Evolutionary conservation across 345 rosid genomes (phyloP).

Genomic region (Excoecaria agallocha): DNA sequence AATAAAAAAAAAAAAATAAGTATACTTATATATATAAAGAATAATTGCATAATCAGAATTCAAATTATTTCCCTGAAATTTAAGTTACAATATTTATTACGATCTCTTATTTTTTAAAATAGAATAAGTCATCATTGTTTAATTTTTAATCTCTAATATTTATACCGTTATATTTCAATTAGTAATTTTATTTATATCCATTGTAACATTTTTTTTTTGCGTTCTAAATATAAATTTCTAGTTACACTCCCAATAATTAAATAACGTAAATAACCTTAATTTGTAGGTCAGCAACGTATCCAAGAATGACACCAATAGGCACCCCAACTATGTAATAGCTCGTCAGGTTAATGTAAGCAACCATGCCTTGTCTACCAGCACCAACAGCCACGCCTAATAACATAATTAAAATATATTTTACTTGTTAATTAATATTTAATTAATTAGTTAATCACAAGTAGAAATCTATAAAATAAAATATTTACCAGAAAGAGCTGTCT

Average conservation of each 20-base stretch:
- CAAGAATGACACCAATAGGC: constrained; percentile 63
- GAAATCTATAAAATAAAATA: background rate
- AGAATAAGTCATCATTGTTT: no score
- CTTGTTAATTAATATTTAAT: background rate
- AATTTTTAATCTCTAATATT: no score
- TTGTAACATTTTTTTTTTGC: no score
- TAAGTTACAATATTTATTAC: no score
- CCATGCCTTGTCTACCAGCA: constrained; percentile 63
- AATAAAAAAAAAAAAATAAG: no score
- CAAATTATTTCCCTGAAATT: no score
- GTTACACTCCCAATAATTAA: background rate
- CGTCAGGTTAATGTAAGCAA: constrained; percentile 52
- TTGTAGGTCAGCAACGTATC: constrained; percentile 46
- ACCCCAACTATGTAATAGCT: constrained; percentile 63
- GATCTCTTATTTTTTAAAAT: no score
- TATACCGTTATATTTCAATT: no score
- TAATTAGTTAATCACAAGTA: no score
- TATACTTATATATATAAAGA: no score
- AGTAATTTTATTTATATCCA: no score
- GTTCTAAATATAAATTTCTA: background rate
- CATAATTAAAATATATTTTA: background rate
- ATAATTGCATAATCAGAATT: no score
- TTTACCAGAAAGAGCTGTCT: constrained; percentile 53
- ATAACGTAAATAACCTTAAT: constrained; percentile 35
- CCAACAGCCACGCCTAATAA: constrained; percentile 67